Conservation (phyloP, 148 eudicot genomes). For the Simmondsia chinensis region DNA sequence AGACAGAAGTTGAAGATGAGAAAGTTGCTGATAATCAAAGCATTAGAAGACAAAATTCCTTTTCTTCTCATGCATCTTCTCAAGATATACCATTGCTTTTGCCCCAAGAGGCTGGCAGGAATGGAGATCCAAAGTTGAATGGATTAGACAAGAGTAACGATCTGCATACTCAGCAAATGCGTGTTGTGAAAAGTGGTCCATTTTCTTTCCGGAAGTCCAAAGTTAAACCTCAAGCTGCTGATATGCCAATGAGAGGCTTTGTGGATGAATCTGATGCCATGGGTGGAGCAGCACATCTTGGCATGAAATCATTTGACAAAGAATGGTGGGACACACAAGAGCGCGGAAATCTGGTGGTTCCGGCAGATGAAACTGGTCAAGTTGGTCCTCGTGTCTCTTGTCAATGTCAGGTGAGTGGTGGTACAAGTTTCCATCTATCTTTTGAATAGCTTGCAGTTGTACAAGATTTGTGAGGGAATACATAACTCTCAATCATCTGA, state of each 20-base stretch:
- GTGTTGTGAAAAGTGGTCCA: slow-evolving; percentile 41
- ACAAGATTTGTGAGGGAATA: no score
- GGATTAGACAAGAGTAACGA: slow-evolving; percentile 24
- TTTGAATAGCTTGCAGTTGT: no score
- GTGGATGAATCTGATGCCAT: slow-evolving; percentile 57
- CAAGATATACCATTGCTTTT: slow-evolving; percentile 88
- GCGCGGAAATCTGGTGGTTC: slow-evolving; percentile 60
- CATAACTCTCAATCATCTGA: no score
- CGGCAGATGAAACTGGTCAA: slow-evolving; percentile 82
- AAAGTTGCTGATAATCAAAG: slow-evolving; percentile 20
- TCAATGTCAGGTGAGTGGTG: slow-evolving; percentile 72
- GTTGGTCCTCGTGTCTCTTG: slow-evolving; percentile 91
- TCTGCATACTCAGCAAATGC: slow-evolving; percentile 45
- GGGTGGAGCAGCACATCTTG: slow-evolving; percentile 19
- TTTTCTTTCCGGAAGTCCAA: slow-evolving; percentile 66
- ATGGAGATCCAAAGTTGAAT: slow-evolving; percentile 36
- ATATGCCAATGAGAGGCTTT: slow-evolving; percentile 87
- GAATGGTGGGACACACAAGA: slow-evolving; percentile 96
- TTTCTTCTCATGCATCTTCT: slow-evolving; percentile 59
- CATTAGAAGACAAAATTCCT: slow-evolving; percentile 54
- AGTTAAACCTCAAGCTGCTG: slow-evolving; percentile 49
- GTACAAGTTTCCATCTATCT: background rate
- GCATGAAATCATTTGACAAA: slow-evolving; percentile 37
- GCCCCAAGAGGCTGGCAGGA: slow-evolving; percentile 72
- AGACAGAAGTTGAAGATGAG: slow-evolving; percentile 24